These are phyloP conservation scores for Coniochaeta prunicola DNA, from an alignment of 2,329 filamentous ascomycete genomes.

Conservation along the genomic window DNA sequence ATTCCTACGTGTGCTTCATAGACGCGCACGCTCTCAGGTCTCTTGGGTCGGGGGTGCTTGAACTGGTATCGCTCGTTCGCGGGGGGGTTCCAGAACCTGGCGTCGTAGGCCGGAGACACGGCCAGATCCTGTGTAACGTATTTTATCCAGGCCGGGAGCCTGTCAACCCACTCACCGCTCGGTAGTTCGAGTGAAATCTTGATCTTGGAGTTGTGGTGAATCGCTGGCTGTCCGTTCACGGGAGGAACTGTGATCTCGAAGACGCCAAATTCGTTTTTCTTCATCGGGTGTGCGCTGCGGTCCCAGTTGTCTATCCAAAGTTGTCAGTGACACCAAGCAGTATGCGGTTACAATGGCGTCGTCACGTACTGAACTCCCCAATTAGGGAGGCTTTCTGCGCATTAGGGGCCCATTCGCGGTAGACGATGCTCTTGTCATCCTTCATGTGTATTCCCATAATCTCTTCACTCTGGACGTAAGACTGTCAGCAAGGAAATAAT, in stretches of 20 bases:
- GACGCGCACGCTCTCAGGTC: conserved; percentile 79
- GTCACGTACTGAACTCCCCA: conserved; percentile 79
- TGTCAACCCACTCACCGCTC: conserved; percentile 73
- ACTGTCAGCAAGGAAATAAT: conserved; percentile 11
- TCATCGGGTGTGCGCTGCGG: conserved; percentile 76
- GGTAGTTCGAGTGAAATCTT: conserved; percentile 88
- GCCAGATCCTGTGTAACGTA: conserved; percentile 89
- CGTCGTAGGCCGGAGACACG: conserved; percentile 89
- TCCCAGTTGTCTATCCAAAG: conserved; percentile 71
- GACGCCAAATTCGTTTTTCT: conserved; percentile 74
- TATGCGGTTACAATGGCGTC: background rate
- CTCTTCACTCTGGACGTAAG: conserved; percentile 62
- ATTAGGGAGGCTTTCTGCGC: conserved; percentile 77
- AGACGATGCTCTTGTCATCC: conserved; percentile 75
- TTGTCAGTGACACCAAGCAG: conserved; percentile 17
- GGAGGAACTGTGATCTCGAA: conserved; percentile 77
- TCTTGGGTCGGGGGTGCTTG: conserved; percentile 74
- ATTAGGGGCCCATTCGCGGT: conserved; percentile 95
- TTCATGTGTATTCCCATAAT: conserved; percentile 79
- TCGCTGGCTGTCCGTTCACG: conserved; percentile 65
- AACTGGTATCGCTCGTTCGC: conserved; percentile 69
- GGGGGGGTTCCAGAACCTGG: conserved; percentile 94
- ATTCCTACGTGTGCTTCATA: conserved; percentile 99
- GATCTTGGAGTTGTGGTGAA: conserved; percentile 90
- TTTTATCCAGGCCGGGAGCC: conserved; percentile 93